Conservation (phyloP, 108 stramenopile genomes). For the Skeletonema menzelii region DNA sequence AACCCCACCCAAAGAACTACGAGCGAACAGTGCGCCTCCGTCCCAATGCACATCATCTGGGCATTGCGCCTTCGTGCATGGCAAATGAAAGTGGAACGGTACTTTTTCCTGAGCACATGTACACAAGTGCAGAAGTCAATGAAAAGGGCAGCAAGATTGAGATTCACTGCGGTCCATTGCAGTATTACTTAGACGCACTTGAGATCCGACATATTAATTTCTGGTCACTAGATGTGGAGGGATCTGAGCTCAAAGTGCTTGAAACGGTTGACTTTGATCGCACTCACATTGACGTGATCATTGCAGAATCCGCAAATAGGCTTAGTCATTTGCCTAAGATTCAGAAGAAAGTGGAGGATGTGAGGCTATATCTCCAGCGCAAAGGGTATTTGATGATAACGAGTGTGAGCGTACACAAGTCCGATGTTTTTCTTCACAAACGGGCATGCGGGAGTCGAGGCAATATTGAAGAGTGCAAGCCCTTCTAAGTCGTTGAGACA, state of each 20-base stretch:
- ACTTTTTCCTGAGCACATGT: constrained; percentile 27
- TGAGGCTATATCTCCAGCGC: neutral
- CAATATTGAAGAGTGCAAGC: neutral
- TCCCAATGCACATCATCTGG: constrained; percentile 53
- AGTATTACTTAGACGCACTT: constrained; percentile 41
- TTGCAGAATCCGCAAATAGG: constrained; percentile 48
- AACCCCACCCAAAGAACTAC: constrained; percentile 48
- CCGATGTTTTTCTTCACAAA: constrained; percentile 24
- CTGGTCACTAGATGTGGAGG: constrained; percentile 71
- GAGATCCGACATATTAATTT: constrained; percentile 32
- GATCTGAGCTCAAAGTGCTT: constrained; percentile 54
- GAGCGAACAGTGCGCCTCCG: constrained; percentile 32
- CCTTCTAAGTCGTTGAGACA: no score
- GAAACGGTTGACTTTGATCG: constrained; percentile 53
- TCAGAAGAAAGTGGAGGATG: constrained; percentile 13
- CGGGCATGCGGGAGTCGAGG: neutral
- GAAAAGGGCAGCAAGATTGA: constrained; percentile 22
- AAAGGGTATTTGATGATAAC: constrained; percentile 23
- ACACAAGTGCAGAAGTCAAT: constrained; percentile 48
- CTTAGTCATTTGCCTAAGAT: constrained; percentile 20
- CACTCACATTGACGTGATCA: constrained; percentile 48
- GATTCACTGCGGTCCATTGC: constrained; percentile 53
- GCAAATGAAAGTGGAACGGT: constrained; percentile 9
- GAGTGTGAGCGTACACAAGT: constrained; percentile 16
- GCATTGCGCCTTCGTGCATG: constrained; percentile 49